Conservation (phyloP, 768 basidiomycete species). For the Atractiella rhizophila region DNA sequence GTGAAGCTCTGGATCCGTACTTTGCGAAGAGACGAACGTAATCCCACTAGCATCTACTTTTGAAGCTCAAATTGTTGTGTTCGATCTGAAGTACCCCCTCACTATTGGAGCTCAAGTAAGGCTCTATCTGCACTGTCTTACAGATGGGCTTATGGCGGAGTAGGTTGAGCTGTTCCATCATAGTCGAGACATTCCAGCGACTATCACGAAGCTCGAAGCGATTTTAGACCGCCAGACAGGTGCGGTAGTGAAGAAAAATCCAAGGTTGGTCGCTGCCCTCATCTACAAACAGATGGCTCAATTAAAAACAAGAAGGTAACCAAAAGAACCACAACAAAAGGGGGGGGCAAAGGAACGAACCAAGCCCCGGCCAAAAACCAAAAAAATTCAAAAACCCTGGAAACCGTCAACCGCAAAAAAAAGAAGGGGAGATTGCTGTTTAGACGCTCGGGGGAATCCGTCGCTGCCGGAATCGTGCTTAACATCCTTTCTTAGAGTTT, state of each 20-base stretch:
- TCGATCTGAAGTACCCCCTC: conserved; percentile 74
- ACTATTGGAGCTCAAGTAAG: conserved; percentile 56
- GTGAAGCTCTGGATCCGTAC: conserved; percentile 50
- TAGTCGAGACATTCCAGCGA: conserved; percentile 72
- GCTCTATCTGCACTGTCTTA: no score
- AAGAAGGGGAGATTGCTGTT: conserved; percentile 85
- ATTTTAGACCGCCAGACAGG: conserved; percentile 57
- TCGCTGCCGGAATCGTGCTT: conserved; percentile 51
- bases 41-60: conserved; percentile 57
- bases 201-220: conserved; percentile 51
- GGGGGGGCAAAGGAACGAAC: conserved; percentile 57
- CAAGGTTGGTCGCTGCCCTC: conserved; percentile 35
- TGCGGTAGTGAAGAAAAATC: conserved; percentile 44
- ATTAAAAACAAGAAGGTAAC: not conserved
- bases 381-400: conserved; percentile 64
- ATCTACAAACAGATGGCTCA: not conserved
- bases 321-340: conserved; percentile 76
- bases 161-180: conserved; percentile 89
- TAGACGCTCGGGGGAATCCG: conserved; percentile 70
- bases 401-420: conserved; percentile 62
- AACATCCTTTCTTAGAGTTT: not conserved
- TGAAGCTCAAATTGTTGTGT: conserved; percentile 68
- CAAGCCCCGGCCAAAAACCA: conserved; percentile 35
- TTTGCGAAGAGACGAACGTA: conserved; percentile 46
- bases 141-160: not conserved